These are phyloP conservation scores for Plectranthus barbatus DNA, from an alignment of 257 asterid genomes.

Conservation along the genomic window DNA sequence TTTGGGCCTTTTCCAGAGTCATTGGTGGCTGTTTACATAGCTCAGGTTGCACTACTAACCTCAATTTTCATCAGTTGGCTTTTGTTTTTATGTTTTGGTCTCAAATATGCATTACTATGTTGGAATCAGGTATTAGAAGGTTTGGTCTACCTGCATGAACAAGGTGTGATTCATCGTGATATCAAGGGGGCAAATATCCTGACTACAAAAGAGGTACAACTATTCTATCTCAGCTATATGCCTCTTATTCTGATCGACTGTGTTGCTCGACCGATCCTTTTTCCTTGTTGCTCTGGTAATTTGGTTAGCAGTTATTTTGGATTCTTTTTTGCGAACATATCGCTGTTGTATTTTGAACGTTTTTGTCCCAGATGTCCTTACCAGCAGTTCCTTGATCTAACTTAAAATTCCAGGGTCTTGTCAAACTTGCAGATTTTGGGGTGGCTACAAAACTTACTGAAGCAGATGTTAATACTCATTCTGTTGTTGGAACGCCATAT, in stretches of 20 bases:
- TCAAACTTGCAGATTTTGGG: slow-evolving; percentile 98
- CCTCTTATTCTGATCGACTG: neutral
- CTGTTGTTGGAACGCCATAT: slow-evolving; percentile 99
- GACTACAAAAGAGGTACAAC: slow-evolving; percentile 87
- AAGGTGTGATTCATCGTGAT: slow-evolving; percentile 99
- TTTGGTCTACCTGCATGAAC: slow-evolving; percentile 93
- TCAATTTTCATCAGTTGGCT: slow-evolving; percentile 6
- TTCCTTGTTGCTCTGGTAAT: neutral
- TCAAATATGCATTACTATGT: slow-evolving; percentile 7
- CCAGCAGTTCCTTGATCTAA: slow-evolving; percentile 23
- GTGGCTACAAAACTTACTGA: slow-evolving; percentile 96
- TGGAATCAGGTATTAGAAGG: slow-evolving; percentile 86
- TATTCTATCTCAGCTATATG: neutral
- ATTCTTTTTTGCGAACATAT: neutral
- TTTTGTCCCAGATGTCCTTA: neutral
- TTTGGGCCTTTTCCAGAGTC: slow-evolving; percentile 99
- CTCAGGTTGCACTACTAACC: slow-evolving; percentile 62
- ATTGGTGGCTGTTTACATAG: slow-evolving; percentile 85
- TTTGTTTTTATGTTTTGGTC: slow-evolving; percentile 9
- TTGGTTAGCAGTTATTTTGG: neutral
- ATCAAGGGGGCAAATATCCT: slow-evolving; percentile 98
- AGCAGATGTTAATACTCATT: slow-evolving; percentile 87
- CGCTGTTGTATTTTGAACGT: neutral
- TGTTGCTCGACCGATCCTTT: neutral
- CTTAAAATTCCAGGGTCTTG: slow-evolving; percentile 83